Percentiles rank a stretch among this genome's conserved stretches.
These are phyloP conservation scores for Chlorella sorokiniana DNA, from an alignment of 139 green algal genomes.

Conservation along the genomic window DNA sequence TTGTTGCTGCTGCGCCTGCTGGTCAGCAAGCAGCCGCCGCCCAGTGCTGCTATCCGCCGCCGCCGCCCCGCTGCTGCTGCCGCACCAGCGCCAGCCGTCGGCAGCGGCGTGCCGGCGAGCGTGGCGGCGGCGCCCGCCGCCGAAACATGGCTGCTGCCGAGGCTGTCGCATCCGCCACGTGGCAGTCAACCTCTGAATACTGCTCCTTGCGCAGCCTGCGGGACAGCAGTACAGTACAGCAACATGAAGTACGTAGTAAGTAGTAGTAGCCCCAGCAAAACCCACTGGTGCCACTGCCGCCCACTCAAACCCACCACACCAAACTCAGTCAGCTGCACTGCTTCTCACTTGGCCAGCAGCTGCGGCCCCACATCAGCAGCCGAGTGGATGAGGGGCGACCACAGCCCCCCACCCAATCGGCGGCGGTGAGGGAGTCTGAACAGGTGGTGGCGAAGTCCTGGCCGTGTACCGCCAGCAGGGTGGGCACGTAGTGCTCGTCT, in stretches of 20 bases:
- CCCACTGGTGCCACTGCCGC: neutral
- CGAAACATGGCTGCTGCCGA: slow-evolving; percentile 12
- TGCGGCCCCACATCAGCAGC: neutral
- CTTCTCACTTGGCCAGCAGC: neutral
- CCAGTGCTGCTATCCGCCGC: neutral
- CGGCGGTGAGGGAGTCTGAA: neutral
- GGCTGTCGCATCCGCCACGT: neutral
- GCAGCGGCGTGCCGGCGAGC: slow-evolving; percentile 6
- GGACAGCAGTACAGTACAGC: neutral
- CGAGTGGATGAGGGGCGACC: slow-evolving; percentile 6
- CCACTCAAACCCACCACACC: neutral
- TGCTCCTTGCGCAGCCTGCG: slow-evolving; percentile 23
- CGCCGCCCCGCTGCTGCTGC: neutral
- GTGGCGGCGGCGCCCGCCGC: neutral
- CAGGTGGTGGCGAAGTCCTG: slow-evolving; percentile 13
- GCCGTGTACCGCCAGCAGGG: slow-evolving; percentile 36
- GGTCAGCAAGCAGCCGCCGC: neutral
- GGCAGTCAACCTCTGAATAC: neutral
- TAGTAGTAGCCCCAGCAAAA: neutral
- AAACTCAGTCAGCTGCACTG: neutral
- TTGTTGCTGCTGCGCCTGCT: neutral
- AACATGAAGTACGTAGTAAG: neutral
- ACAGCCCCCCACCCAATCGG: slow-evolving; percentile 17
- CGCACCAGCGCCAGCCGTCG: neutral
- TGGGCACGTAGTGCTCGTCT: slow-evolving; percentile 56